Conservation (phyloP, 805 yeast species). For the Sungouiella thailandica region DNA sequence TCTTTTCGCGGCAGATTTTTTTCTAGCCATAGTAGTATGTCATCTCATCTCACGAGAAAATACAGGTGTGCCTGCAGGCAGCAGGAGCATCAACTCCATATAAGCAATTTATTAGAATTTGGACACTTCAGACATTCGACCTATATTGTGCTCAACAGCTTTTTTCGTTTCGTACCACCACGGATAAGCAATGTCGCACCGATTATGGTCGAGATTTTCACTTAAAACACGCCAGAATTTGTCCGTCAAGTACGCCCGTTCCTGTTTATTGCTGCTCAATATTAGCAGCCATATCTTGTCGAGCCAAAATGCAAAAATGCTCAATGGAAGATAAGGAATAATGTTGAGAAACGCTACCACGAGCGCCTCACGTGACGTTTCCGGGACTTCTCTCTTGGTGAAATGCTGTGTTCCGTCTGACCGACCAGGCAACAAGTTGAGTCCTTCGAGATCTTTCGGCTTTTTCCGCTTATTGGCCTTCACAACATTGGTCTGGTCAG, state of each 20-base stretch:
- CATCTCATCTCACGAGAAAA: conserved; percentile 11
- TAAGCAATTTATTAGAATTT: conserved; percentile 5
- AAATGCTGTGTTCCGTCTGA: conserved; percentile 11
- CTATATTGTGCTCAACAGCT: conserved; percentile 9
- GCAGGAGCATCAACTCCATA: no score
- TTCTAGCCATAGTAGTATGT: conserved; percentile 60
- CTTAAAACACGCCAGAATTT: conserved; percentile 51
- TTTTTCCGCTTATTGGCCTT: conserved; percentile 27
- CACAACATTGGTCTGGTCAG: conserved; percentile 19
- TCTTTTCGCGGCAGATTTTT: conserved; percentile 76
- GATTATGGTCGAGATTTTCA: conserved; percentile 53
- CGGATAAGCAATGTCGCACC: conserved; percentile 48
- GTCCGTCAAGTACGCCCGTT: conserved; percentile 33
- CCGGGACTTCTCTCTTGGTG: conserved; percentile 24
- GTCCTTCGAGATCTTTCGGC: conserved; percentile 23
- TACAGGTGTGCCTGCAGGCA: not conserved
- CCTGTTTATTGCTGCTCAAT: conserved; percentile 29
- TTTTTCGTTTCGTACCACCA: conserved; percentile 55
- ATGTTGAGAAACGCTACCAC: conserved; percentile 44
- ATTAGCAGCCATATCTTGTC: conserved; percentile 36
- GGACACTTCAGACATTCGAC: conserved; percentile 1
- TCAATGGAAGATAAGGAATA: conserved; percentile 48
- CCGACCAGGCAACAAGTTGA: conserved; percentile 13
- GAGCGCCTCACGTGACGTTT: conserved; percentile 45
- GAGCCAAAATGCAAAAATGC: conserved; percentile 43